Evolutionary conservation across 495 filamentous ascomycete genomes (phyloP).

Genomic region (Aspergillus coremiiformis): DNA sequence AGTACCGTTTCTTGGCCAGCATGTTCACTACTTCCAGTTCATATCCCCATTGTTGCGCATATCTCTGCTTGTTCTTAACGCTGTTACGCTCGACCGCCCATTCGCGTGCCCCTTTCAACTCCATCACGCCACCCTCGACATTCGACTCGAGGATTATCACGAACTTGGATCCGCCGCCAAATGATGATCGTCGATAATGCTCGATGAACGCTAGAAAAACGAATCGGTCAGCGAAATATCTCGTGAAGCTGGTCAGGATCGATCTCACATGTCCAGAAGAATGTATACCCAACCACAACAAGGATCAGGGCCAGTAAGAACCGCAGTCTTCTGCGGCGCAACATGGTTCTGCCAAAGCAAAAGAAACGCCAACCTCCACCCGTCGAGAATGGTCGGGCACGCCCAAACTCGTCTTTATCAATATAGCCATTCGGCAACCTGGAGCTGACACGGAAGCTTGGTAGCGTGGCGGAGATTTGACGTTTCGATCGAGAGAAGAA

Average conservation of each 20-base stretch:
- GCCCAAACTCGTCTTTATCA: slow-evolving; percentile 71
- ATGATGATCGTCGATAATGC: slow-evolving; percentile 47
- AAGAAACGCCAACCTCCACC: slow-evolving; percentile 21
- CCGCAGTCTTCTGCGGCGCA: slow-evolving; percentile 52
- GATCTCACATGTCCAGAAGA: slow-evolving; percentile 48
- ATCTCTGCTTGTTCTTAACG: slow-evolving; percentile 86
- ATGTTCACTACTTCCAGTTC: slow-evolving; percentile 95
- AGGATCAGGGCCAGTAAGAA: slow-evolving; percentile 50
- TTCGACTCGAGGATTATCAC: slow-evolving; percentile 94
- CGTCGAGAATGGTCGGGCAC: slow-evolving; percentile 29
- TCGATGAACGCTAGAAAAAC: slow-evolving; percentile 26
- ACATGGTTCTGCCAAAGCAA: slow-evolving; percentile 31
- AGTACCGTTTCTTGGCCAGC: slow-evolving; percentile 96
- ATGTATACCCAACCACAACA: slow-evolving; percentile 56
- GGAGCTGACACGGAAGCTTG: slow-evolving; percentile 49
- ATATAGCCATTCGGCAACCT: slow-evolving; percentile 41
- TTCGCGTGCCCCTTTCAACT: slow-evolving; percentile 94
- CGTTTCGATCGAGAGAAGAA: slow-evolving; percentile 78
- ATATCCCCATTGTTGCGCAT: slow-evolving; percentile 85
- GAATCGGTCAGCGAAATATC: neutral
- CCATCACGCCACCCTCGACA: slow-evolving; percentile 94
- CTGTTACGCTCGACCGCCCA: slow-evolving; percentile 98
- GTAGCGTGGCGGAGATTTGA: slow-evolving; percentile 63
- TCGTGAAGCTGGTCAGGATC: slow-evolving; percentile 27
- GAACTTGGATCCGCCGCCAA: slow-evolving; percentile 83